phyloP scores from a whole-genome alignment of 1,139 yeast species.

The Geotrichum citri-aurantii region DNA sequence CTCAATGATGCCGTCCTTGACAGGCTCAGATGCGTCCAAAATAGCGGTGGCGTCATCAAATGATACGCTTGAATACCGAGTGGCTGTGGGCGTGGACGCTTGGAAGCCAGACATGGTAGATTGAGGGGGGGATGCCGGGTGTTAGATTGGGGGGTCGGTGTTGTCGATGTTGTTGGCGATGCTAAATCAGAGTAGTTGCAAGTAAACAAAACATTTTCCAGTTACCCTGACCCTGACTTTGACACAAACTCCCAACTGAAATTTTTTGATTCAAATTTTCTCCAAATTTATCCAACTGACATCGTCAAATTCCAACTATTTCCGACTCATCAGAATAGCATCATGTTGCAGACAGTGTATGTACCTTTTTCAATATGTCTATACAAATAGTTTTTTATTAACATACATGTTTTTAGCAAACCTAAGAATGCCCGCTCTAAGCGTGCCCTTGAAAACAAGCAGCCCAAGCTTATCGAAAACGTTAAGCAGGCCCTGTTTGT shows the following conservation, averaged over 20 bases:
- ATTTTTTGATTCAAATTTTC: constrained; percentile 3
- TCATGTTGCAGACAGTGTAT: constrained; percentile 7
- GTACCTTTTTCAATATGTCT: not conserved
- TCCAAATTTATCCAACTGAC: not conserved
- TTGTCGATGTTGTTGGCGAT: not conserved
- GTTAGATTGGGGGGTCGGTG: not conserved
- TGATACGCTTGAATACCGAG: not conserved
- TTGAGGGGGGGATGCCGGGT: not conserved
- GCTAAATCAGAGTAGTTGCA: not conserved
- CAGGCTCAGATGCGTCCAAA: not conserved
- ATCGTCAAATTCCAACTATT: not conserved
- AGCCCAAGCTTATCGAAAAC: constrained; percentile 84
- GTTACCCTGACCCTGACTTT: constrained; percentile 13
- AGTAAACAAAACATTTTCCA: not conserved
- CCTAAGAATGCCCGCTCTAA: constrained; percentile 96
- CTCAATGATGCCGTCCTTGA: constrained; percentile 38
- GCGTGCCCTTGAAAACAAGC: constrained; percentile 85
- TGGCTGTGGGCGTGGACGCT: not conserved
- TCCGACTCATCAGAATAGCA: not conserved
- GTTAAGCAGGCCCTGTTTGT: constrained; percentile 85
- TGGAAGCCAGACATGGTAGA: not conserved
- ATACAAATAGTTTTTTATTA: not conserved
- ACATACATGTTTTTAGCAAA: constrained; percentile 35
- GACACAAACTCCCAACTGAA: constrained; percentile 6
- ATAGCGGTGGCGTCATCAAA: not conserved